Conservation (phyloP, 495 filamentous ascomycete genomes). For the Penicillium taxi region DNA sequence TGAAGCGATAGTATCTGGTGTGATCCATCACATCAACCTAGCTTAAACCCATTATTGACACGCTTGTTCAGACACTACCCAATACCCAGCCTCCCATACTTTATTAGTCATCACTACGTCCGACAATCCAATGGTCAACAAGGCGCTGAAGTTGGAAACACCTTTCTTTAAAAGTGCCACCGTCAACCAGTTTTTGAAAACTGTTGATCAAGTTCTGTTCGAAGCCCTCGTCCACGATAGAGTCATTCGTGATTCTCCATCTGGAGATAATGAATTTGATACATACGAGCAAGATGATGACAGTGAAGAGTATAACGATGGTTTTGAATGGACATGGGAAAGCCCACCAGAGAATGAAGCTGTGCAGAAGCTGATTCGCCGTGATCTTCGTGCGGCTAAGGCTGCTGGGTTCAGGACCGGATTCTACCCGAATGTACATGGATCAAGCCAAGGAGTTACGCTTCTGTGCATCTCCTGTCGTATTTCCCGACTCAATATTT, state of each 20-base stretch:
- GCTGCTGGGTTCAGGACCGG: conserved; percentile 71
- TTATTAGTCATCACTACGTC: conserved; percentile 53
- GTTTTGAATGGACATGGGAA: conserved; percentile 21
- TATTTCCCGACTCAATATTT: conserved; percentile 63
- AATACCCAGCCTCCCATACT: conserved; percentile 56
- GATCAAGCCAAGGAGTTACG: conserved; percentile 44
- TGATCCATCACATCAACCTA: not conserved
- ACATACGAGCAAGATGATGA: conserved; percentile 2
- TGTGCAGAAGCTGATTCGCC: conserved; percentile 40
- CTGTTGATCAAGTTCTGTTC: conserved; percentile 32
- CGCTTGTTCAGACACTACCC: conserved; percentile 42
- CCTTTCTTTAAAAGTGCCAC: conserved; percentile 16
- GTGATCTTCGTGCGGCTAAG: conserved; percentile 56
- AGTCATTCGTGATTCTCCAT: conserved; percentile 6
- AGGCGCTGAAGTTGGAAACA: conserved; percentile 32
- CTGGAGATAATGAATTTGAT: not conserved
- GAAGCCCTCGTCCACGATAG: conserved; percentile 16
- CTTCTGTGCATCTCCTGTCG: conserved; percentile 56
- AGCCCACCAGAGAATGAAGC: conserved; percentile 29
- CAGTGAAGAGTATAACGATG: conserved; percentile 8
- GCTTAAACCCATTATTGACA: conserved; percentile 1
- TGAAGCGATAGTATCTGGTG: conserved; percentile 49
- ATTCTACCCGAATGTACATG: too few relatives aligned
- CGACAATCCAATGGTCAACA: conserved; percentile 38
- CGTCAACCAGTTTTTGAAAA: conserved; percentile 27